Evolutionary conservation across 2,329 filamentous ascomycete species (phyloP), one percentile per base, ranked within the genome.

Genomic region (Mycosphaerella arachidis): DNA sequence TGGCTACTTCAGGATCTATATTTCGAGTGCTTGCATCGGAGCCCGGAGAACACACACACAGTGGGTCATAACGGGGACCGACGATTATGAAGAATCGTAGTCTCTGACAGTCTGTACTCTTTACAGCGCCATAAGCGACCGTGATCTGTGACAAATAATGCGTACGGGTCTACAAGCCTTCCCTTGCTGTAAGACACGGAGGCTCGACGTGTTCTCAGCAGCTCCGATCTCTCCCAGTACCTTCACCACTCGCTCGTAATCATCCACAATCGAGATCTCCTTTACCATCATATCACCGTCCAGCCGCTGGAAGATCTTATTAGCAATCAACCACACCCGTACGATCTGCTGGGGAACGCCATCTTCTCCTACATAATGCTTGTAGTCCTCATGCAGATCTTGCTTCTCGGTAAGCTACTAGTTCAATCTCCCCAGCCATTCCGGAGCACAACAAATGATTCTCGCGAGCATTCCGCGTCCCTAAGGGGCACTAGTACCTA

Each of bases 371-470:
- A 53, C 53, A 20, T 56, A 48, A 5, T 53, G 45, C 33, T 8
- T 20, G 29, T 56, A 56, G 37, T 60, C 53, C 31, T 46, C 48
- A 27, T 56, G 48, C n/a, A 60, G 30, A 31, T 60, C 48, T 30
- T 53, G 43, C 54, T 53, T 46, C 24, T 60, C 53, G 37, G 29
- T 52, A 9, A 60, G 33, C 54, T 53, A 60, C n/a, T 60, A 13
- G n/a, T 43, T 43, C 40, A 43, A 16, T 43, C 40, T n/a, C 7
- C n/a, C 13, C 4, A 13, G 13, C n/a, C 7, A 43, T 43, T 35
- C 31, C 31, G 45, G 4, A 60, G 31, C 16, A 60, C 57, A 31
- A 60, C 43, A n/a, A n/a, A 27, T 60, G 57, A 50, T 56, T 56
- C 40, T 60, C 33, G 29, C 53, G 33, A 30, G 48, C 57, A 24